A percentile compares a stretch with the other conserved stretches of the same genome.
These are phyloP conservation scores for Colletotrichum orchidophilum DNA, from an alignment of 2,329 filamentous ascomycete genomes.

Conservation along the genomic window DNA sequence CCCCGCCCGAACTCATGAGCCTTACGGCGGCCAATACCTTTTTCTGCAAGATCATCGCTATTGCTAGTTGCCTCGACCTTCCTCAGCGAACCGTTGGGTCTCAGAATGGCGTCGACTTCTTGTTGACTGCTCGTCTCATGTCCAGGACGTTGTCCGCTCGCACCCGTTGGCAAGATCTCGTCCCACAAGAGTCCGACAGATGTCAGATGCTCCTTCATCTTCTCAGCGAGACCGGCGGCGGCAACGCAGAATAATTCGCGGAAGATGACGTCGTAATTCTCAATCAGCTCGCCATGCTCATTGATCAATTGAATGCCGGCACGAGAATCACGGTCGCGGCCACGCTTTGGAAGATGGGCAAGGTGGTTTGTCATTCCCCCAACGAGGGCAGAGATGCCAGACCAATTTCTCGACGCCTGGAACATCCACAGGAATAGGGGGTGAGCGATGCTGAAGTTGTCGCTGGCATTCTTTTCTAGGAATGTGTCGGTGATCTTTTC, in stretches of 20 bases:
- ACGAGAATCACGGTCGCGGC: slow-evolving; percentile 50
- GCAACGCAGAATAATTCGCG: slow-evolving; percentile 86
- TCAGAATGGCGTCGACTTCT: slow-evolving; percentile 7
- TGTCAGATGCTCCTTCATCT: slow-evolving; percentile 69
- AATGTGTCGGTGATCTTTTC: slow-evolving; percentile 84
- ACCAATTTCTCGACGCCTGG: slow-evolving; percentile 82
- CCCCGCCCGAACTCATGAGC: slow-evolving; percentile 69
- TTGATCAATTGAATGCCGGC: slow-evolving; percentile 55
- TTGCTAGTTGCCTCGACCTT: slow-evolving; percentile 18
- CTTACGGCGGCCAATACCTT: slow-evolving; percentile 43
- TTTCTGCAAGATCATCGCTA: slow-evolving; percentile 51
- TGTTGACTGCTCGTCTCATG: slow-evolving; percentile 2
- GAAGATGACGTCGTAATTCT: slow-evolving; percentile 80
- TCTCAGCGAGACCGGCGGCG: slow-evolving; percentile 76
- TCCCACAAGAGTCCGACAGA: slow-evolving; percentile 78
- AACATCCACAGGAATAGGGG: slow-evolving; percentile 90
- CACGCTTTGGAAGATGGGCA: slow-evolving; percentile 53
- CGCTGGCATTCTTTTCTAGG: slow-evolving; percentile 70
- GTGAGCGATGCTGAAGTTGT: slow-evolving; percentile 80
- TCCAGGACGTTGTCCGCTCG: slow-evolving; percentile 38
- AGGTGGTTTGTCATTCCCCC: slow-evolving; percentile 79
- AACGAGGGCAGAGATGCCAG: slow-evolving; percentile 72
- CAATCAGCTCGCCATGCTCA: slow-evolving; percentile 66
- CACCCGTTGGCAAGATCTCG: slow-evolving; percentile 75
- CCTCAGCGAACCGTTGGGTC: slow-evolving; percentile 32